A percentile compares a stretch with the other conserved stretches of the same genome.
phyloP scores from a whole-genome alignment of 2,329 filamentous ascomycete genomes.

The Colletotrichum shisoi region DNA sequence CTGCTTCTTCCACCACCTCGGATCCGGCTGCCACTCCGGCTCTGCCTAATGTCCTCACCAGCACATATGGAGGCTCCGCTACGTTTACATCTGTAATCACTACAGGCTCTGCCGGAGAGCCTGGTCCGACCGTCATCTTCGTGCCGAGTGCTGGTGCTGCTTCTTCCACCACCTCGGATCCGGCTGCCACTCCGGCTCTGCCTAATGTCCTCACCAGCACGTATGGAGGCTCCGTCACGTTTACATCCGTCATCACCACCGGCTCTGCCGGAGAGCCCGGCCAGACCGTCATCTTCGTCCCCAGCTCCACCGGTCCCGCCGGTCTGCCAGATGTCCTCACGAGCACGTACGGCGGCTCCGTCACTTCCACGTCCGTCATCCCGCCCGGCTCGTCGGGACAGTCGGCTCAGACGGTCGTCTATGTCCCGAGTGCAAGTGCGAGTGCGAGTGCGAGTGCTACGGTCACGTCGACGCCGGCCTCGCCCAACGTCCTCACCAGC shows the following conservation, averaged over 20 bases:
- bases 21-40: neutral
- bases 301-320: neutral
- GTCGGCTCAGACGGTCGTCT: conserved; percentile 7
- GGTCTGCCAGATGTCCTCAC: conserved; percentile 8
- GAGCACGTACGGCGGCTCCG: conserved; percentile 21
- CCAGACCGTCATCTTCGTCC: conserved; percentile 10
- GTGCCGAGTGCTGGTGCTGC: conserved; percentile 4
- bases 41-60: neutral
- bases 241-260: neutral
- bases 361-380: neutral
- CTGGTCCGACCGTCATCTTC: neutral
- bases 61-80: conserved; percentile 13
- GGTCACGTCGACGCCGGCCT: neutral
- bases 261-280: conserved; percentile 3
- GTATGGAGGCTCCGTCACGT: conserved; percentile 1
- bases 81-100: neutral
- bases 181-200: neutral
- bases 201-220: conserved; percentile 7
- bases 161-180: neutral
- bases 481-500: conserved; percentile 5
- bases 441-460: neutral
- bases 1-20: neutral
- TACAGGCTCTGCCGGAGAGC: neutral
- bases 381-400: neutral
- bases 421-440: neutral